Evolutionary conservation across 345 rosid genomes (phyloP).

Genomic region (Salix purpurea): DNA sequence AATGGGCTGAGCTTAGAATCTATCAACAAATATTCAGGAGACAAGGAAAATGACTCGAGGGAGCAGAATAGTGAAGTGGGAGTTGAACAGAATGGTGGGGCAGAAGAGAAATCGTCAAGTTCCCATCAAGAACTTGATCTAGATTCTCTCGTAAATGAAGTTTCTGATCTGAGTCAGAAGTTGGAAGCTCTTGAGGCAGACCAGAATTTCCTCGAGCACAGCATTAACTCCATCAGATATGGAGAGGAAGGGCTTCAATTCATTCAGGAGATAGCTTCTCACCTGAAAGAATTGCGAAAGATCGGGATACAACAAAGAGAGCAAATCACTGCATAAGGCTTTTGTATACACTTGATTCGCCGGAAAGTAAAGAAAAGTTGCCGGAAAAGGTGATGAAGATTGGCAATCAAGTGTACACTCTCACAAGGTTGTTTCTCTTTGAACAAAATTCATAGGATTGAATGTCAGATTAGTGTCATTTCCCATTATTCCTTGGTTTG

Average conservation of each 20-base stretch:
- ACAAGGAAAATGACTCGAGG: background rate
- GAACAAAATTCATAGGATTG: background rate
- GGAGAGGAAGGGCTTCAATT: conserved; percentile 44
- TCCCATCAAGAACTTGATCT: conserved; percentile 1
- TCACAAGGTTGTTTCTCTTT: conserved; percentile 11
- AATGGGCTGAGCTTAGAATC: conserved; percentile 14
- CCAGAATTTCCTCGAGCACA: conserved; percentile 42
- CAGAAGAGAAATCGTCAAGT: background rate
- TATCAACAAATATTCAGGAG: conserved; percentile 16
- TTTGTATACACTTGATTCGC: background rate
- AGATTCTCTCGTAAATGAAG: conserved; percentile 21
- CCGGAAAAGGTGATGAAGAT: background rate
- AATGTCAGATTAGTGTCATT: background rate
- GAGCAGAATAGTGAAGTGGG: conserved; percentile 11
- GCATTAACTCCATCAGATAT: conserved; percentile 36
- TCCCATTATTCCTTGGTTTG: background rate
- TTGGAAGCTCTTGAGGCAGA: conserved; percentile 47
- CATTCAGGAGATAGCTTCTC: conserved; percentile 47
- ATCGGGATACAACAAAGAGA: conserved; percentile 27
- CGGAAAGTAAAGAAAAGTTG: background rate
- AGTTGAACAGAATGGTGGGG: conserved; percentile 6
- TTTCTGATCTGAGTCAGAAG: conserved; percentile 40
- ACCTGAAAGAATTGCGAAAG: conserved; percentile 38
- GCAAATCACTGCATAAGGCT: conserved; percentile 28
- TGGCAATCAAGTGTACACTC: conserved; percentile 21